These are phyloP conservation scores for Kwoniella newhampshirensis DNA, from an alignment of 768 basidiomycete genomes.

Conservation along the genomic window DNA sequence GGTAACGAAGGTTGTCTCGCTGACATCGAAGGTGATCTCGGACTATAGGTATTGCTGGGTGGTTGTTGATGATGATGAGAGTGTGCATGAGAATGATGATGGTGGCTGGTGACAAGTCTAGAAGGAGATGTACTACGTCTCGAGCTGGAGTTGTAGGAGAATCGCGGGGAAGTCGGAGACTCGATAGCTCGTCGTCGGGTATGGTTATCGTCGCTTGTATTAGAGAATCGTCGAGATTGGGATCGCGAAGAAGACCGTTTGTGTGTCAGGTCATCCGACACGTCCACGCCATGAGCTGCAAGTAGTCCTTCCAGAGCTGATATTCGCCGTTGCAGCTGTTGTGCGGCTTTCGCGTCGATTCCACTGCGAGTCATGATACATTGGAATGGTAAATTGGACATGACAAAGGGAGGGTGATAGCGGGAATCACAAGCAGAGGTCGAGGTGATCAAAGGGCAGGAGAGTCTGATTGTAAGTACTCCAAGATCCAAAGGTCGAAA, in stretches of 20 bases:
- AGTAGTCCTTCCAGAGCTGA: constrained; percentile 10
- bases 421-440: no score
- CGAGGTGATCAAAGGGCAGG: no score
- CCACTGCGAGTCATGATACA: background rate
- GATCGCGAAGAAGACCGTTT: background rate
- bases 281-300: constrained; percentile 16
- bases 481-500: no score
- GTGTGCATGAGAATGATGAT: background rate
- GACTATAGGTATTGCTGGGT: background rate
- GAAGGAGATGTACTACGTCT: constrained; percentile 5
- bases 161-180: no score
- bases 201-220: no score
- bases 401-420: background rate
- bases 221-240: no score
- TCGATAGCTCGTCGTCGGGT: no score
- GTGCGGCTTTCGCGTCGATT: constrained; percentile 11
- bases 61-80: background rate
- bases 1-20: background rate
- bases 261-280: constrained; percentile 5
- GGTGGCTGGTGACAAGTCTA: background rate
- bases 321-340: constrained; percentile 8
- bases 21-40: constrained; percentile 2
- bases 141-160: background rate
- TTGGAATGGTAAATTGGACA: background rate
- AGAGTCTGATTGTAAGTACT: no score